Percentiles rank a stretch among this genome's conserved stretches.
Evolutionary conservation across 305 asterid species (phyloP).

Genomic region (Fraxinus platypoda): DNA sequence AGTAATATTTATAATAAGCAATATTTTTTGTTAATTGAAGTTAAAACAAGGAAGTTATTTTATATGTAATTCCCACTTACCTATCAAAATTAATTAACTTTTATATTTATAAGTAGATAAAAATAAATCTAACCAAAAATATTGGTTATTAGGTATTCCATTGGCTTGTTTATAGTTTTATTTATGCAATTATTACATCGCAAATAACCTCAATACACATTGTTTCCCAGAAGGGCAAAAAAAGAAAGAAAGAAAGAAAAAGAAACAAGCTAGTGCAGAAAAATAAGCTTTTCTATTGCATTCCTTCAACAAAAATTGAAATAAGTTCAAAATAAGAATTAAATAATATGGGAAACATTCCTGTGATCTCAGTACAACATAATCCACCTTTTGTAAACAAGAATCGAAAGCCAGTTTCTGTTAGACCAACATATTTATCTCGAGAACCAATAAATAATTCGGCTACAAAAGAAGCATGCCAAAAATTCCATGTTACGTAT

Average conservation of each 20-base stretch:
- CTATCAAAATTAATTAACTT: background rate
- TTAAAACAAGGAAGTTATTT: background rate
- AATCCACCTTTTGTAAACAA: background rate
- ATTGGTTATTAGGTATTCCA: background rate
- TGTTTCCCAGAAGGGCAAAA: background rate
- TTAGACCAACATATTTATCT: background rate
- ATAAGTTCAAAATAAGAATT: background rate
- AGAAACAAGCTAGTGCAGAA: background rate
- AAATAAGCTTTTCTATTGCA: background rate
- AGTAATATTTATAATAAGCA: background rate
- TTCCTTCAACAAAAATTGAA: background rate
- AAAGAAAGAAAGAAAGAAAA: background rate
- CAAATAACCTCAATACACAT: background rate
- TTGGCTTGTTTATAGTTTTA: background rate
- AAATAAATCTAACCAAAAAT: too few relatives aligned
- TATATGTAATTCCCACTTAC: background rate
- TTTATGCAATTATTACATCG: background rate
- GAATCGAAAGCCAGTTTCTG: background rate
- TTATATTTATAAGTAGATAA: background rate
- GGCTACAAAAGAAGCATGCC: background rate
- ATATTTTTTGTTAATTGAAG: background rate
- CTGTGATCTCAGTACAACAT: slow-evolving; percentile 10
- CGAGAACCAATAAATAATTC: background rate
- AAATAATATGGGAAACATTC: background rate
- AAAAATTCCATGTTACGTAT: background rate